Evolutionary conservation across 1,284 basidiomycete species (phyloP).

Genomic region (Ganoderma meredithae): DNA sequence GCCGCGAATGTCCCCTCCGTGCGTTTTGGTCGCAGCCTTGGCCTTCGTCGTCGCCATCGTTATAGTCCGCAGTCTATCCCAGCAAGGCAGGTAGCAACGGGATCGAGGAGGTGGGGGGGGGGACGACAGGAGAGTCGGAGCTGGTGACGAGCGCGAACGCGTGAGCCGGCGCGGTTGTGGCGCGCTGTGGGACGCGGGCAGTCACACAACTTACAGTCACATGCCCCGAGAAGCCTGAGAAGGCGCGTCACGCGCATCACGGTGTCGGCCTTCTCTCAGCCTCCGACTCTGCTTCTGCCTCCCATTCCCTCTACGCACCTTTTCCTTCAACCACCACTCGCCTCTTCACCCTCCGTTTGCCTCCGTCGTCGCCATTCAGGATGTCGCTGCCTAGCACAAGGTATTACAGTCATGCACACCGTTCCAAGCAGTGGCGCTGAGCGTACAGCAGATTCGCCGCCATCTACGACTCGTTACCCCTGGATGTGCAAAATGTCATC

Average conservation of each 20-base stretch:
- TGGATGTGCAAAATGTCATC: constrained; percentile 37
- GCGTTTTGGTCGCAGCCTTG: constrained; percentile 35
- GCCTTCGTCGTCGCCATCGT: constrained; percentile 29
- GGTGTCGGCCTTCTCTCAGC: background rate
- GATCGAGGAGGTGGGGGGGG: background rate
- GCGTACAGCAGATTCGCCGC: constrained; percentile 34
- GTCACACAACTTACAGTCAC: constrained; percentile 25
- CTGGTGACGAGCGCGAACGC: background rate
- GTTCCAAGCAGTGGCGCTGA: background rate
- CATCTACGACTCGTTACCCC: constrained; percentile 40
- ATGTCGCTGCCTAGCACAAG: constrained; percentile 15
- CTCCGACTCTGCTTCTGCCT: constrained; percentile 8
- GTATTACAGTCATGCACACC: background rate
- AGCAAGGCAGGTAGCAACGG: background rate
- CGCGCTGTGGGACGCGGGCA: constrained; percentile 17
- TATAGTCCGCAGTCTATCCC: background rate
- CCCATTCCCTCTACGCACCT: background rate
- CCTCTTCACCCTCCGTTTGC: background rate
- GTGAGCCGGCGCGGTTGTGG: constrained; percentile 15
- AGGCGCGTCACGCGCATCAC: background rate
- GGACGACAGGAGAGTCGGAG: background rate
- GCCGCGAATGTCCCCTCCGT: constrained; percentile 52
- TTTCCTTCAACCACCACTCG: background rate
- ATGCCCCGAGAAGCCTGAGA: background rate
- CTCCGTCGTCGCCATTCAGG: background rate